phyloP scores from a whole-genome alignment of 1,139 yeast species.

The Candida sp. region DNA sequence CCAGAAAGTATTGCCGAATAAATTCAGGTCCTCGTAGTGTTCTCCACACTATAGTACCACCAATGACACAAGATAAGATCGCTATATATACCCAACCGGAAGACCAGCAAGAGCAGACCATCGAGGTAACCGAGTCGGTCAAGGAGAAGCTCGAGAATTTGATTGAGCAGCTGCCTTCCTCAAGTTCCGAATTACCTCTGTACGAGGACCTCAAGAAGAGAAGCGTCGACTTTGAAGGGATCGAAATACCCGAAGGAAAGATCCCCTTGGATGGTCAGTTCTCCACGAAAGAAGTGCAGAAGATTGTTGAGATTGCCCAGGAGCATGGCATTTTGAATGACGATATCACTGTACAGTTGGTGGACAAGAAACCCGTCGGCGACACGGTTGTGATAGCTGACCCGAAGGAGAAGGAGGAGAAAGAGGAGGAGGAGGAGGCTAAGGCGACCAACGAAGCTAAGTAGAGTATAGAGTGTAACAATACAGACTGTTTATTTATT shows the following conservation, averaged over 20 bases:
- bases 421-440: background rate
- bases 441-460: background rate
- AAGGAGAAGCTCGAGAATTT: conserved; percentile 10
- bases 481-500: too few species aligned
- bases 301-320: conserved; percentile 34
- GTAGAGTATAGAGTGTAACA: too few species aligned
- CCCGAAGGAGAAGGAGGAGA: background rate
- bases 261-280: conserved; percentile 48
- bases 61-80: conserved; percentile 10
- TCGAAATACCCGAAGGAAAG: conserved; percentile 40
- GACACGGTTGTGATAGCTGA: conserved; percentile 15
- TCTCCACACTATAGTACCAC: too few species aligned
- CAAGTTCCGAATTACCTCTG: background rate
- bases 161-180: conserved; percentile 11
- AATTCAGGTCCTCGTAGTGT: too few species aligned
- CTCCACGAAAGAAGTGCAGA: conserved; percentile 36
- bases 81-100: conserved; percentile 14
- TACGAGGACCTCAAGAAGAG: background rate
- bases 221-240: conserved; percentile 37
- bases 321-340: conserved; percentile 31
- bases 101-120: background rate
- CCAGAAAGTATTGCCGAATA: too few species aligned
- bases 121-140: conserved; percentile 5
- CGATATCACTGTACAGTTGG: conserved; percentile 29
- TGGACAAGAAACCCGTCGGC: conserved; percentile 24